Base-by-base conservation (phyloP, 176 grass and related monocot species). In the Eragrostis nindensis region DNA sequence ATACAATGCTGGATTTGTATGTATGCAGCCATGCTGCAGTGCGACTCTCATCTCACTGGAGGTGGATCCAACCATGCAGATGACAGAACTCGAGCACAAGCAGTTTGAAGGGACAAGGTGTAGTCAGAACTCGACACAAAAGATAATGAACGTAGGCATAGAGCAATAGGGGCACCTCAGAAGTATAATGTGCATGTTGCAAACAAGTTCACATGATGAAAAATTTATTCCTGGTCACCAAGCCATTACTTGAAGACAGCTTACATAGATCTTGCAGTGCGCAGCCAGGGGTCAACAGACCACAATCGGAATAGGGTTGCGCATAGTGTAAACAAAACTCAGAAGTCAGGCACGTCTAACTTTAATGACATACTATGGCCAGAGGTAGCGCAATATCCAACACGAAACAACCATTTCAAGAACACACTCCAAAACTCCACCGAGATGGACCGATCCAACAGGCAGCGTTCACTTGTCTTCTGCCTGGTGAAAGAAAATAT, bases 361-460 rank as follows among this genome's bases (percentile, higher is more conserved):
- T 72, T 86, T 12, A 69, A 82, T 63, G 82, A 24, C n/a, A 85
- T 77, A 66, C 46, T 66, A 81, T 82, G 22, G 70, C 77, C 84
- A 68, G 26, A 81, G 52, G 41, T 73, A 52, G 56, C 2, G 27
- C 1, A 41, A 77, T 66, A 89, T 76, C 71, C 74, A 74, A 71
- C 83, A 89, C 1, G 40, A 77, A 71, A 73, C 39, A 36, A 70
- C 41, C 63, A 67, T 3, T 77, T 81, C 66, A 89, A n/a, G 49
- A 66, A 61, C 83, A 59, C 70, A 59, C 78, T 77, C 83, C 65
- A 86, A 89, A 89, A 82, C 78, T 86, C 78, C 78, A 77, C 9
- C 72, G 1, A 72, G 83, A 77, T 78, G 83, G 82, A 76, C 48
- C 11, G 0, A 42, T 77, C 66, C 12, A 14, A 66, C 12, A 1